Base-by-base conservation (phyloP, 108 stramenopile species). In the Conticribra guillardii region DNA sequence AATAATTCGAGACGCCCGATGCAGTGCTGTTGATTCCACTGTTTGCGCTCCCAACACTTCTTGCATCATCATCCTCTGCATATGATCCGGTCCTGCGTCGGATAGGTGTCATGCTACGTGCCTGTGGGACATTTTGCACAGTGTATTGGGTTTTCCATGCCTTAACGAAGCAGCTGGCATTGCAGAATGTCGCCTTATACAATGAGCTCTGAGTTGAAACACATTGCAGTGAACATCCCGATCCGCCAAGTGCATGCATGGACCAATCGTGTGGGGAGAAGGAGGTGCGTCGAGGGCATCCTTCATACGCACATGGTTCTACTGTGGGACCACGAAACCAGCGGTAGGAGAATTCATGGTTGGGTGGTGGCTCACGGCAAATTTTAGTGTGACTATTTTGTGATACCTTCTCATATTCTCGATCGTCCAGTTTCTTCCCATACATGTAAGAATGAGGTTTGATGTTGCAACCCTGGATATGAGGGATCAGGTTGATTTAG, bases 141-240 rank as follows among this genome's bases (percentile, higher is more conserved):
- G 90, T 94, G 75, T 89, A 90, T 60, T 94, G 93, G 4, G 90
- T 94, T 76, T 91, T 93, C 94, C 94, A 96, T 0, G 91, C 94
- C 76, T 84, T 74, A 21, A 88, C 82, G 50, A 96, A 96, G 61
- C 94, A 96, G 22, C 74, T 82, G 27, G 90, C 79, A 74, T 96
- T 96, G 76, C 94, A 96, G 79, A 95, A 96, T 26, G 85, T 93
- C 30, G 88, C 83, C 71, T 75, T 84, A 76, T 85, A 93, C 29
- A 92, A 74, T 9, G 87, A 88, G 49, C 88, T 88, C 52, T 91
- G 91, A 15, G 82, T 84, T 8, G 89, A 89, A 2, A 93, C 87
- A 58, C 94, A 96, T 70, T 93, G 91, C 59, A 93, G 69, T 2
- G 82, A 76, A 63, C 90, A 88, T 19, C 82, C 89, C n/a, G 88